phyloP scores from a whole-genome alignment of 179 eudicot genomes.

The Corrigiola litoralis region DNA sequence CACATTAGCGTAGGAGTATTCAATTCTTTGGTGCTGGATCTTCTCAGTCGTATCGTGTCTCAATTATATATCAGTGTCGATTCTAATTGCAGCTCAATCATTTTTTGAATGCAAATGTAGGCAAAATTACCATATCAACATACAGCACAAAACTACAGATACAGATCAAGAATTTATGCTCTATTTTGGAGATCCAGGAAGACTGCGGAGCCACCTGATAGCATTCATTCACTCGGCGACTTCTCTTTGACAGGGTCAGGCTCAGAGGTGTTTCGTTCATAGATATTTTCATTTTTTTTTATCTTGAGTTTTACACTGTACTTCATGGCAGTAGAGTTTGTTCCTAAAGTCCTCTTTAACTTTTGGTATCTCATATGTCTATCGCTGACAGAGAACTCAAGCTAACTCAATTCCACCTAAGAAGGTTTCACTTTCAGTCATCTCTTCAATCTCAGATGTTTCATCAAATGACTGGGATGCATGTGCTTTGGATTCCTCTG shows the following conservation, averaged over 20 bases:
- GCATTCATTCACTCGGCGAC: constrained; percentile 46
- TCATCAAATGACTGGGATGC: constrained; percentile 76
- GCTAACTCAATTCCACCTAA: constrained; percentile 24
- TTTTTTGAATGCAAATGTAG: constrained; percentile 30
- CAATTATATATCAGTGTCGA: not conserved
- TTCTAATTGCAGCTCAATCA: not conserved
- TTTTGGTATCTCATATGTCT: constrained; percentile 2
- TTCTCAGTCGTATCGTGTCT: not conserved
- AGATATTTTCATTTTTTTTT: constrained; percentile 13
- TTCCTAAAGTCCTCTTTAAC: not conserved
- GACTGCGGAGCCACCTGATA: constrained; percentile 42
- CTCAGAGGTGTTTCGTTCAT: constrained; percentile 53
- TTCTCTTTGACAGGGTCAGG: constrained; percentile 64
- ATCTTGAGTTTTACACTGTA: not conserved
- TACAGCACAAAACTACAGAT: constrained; percentile 11
- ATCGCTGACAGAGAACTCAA: constrained; percentile 33
- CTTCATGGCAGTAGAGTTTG: not conserved
- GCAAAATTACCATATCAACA: constrained; percentile 28
- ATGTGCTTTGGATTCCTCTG: constrained; percentile 62
- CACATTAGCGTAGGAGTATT: not conserved
- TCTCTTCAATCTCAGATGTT: constrained; percentile 76
- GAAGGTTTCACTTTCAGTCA: constrained; percentile 62
- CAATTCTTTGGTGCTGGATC: not conserved
- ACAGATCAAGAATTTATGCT: constrained; percentile 39
- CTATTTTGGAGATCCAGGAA: constrained; percentile 75